Percentiles rank a stretch among this genome's conserved stretches.
Evolutionary conservation across 2,329 filamentous ascomycete genomes (phyloP).

Genomic region (Trichoderma sp.): DNA sequence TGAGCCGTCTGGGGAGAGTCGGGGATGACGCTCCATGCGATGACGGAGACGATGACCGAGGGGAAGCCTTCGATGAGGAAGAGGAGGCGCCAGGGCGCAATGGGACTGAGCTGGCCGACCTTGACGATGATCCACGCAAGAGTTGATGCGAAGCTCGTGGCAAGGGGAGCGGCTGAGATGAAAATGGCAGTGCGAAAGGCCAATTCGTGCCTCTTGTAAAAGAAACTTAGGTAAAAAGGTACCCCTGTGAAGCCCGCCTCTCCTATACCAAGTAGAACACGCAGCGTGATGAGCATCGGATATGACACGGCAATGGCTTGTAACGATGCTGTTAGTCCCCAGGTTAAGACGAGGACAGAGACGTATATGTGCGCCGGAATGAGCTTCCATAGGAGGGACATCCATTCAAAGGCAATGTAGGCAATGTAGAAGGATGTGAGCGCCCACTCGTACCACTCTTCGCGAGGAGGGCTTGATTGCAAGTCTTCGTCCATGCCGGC

Average conservation of each 20-base stretch:
- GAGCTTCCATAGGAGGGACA: slow-evolving; percentile 60
- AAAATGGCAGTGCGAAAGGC: slow-evolving; percentile 85
- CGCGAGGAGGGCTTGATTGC: slow-evolving; percentile 45
- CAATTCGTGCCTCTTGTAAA: slow-evolving; percentile 67
- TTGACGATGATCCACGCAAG: slow-evolving; percentile 77
- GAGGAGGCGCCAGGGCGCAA: slow-evolving; percentile 81
- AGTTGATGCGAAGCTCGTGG: slow-evolving; percentile 73
- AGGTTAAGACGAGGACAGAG: slow-evolving; percentile 64
- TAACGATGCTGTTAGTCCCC: slow-evolving; percentile 76
- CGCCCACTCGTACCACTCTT: slow-evolving; percentile 58
- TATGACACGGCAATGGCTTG: slow-evolving; percentile 67
- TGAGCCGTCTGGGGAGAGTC: slow-evolving; percentile 67
- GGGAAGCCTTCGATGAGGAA: slow-evolving; percentile 86
- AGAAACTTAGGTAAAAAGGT: slow-evolving; percentile 63
- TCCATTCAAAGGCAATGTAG: slow-evolving; percentile 65
- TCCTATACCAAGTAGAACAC: slow-evolving; percentile 58
- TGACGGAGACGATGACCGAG: slow-evolving; percentile 69
- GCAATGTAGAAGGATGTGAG: slow-evolving; percentile 61
- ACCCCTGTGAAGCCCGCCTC: slow-evolving; percentile 66
- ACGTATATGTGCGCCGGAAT: slow-evolving; percentile 61
- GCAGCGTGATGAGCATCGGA: slow-evolving; percentile 53
- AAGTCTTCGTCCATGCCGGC: slow-evolving; percentile 64
- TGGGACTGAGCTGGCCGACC: slow-evolving; percentile 61
- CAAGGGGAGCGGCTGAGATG: slow-evolving; percentile 76
- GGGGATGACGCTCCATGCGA: slow-evolving; percentile 73